These are phyloP conservation scores for Basipetospora sp. DNA, from an alignment of 2,329 filamentous ascomycete genomes.

Conservation along the genomic window DNA sequence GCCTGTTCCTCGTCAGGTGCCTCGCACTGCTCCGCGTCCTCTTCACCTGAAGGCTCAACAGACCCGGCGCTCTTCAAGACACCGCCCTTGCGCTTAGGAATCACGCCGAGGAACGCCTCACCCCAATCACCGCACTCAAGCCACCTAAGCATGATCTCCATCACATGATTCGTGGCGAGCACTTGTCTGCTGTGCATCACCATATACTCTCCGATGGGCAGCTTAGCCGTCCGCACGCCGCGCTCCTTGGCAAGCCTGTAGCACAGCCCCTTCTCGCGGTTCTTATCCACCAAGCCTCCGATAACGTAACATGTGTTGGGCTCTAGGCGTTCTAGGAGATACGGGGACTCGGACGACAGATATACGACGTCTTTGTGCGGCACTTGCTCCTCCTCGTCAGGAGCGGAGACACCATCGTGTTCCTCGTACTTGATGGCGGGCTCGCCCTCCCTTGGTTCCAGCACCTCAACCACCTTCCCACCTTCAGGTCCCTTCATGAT, in stretches of 20 bases:
- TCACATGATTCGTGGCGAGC: conserved; percentile 84
- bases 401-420: conserved; percentile 11
- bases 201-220: conserved; percentile 93
- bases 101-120: conserved; percentile 70
- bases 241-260: conserved; percentile 62
- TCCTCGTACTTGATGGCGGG: conserved; percentile 19
- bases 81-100: conserved; percentile 81
- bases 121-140: conserved; percentile 84
- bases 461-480: conserved; percentile 44
- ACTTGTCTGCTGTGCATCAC: conserved; percentile 77
- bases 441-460: conserved; percentile 27
- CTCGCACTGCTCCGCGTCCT: conserved; percentile 9
- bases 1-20: conserved; percentile 12
- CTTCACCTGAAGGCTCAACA: conserved; percentile 1
- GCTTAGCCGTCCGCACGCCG: conserved; percentile 72
- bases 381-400: conserved; percentile 18
- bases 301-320: conserved; percentile 86
- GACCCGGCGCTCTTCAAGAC: conserved; percentile 39
- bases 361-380: conserved; percentile 51
- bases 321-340: conserved; percentile 69
- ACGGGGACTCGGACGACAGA: conserved; percentile 77
- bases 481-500: conserved; percentile 46
- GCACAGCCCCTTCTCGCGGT: conserved; percentile 88
- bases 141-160: conserved; percentile 93
- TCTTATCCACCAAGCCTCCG: conserved; percentile 88